phyloP scores from a whole-genome alignment of 495 filamentous ascomycete genomes.

The Aspergillus heteromorphus region DNA sequence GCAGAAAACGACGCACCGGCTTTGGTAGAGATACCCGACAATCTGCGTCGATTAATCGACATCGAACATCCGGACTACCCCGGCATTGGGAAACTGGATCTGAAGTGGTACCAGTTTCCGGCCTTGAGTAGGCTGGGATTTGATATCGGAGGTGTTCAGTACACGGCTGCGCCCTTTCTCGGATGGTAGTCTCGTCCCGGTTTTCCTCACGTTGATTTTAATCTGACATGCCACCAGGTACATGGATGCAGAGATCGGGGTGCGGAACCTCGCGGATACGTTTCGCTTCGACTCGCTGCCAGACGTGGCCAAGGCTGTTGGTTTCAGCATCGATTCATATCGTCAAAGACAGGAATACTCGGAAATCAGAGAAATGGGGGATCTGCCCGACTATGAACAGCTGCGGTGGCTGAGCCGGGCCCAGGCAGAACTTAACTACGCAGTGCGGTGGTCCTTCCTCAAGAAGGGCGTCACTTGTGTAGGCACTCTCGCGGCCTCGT shows the following conservation, averaged over 20 bases:
- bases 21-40: background rate
- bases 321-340: background rate
- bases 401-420: conserved; percentile 1
- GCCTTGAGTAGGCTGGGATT: background rate
- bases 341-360: background rate
- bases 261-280: background rate
- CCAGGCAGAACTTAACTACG: conserved; percentile 2
- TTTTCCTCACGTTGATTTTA: background rate
- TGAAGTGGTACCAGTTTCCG: conserved; percentile 4
- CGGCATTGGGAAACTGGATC: background rate
- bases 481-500: background rate
- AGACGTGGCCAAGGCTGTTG: background rate
- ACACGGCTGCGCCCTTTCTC: background rate
- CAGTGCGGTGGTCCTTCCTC: conserved; percentile 1
- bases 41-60: background rate
- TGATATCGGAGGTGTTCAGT: conserved; percentile 1
- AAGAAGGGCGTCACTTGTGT: background rate
- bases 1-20: conserved; percentile 3
- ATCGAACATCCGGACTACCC: background rate
- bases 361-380: background rate
- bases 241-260: conserved; percentile 4
- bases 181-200: background rate
- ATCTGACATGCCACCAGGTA: background rate
- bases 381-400: conserved; percentile 5
- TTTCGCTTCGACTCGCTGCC: conserved; percentile 1